Conservation (phyloP, 441 rosid species). For the Adansonia madagascariensis region DNA sequence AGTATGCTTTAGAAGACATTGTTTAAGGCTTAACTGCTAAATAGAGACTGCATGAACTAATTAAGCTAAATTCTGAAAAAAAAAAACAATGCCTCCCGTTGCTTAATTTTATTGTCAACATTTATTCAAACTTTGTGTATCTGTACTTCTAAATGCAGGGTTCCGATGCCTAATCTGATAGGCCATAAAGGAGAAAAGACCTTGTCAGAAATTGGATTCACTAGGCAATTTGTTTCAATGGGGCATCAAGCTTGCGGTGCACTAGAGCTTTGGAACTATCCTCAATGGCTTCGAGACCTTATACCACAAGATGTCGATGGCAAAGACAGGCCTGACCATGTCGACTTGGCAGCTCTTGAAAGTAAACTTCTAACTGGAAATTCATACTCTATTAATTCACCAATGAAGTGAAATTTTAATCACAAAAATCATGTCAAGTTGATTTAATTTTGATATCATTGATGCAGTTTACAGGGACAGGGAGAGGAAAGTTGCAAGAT, state of each 20-base stretch:
- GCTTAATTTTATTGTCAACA: background rate
- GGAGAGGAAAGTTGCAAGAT: conserved; percentile 66
- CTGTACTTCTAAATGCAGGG: conserved; percentile 33
- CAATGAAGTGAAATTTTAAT: background rate
- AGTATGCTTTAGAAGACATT: conserved; percentile 31
- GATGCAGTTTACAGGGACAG: conserved; percentile 67
- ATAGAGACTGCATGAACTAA: too few species aligned
- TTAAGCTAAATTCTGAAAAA: background rate
- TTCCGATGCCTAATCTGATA: conserved; percentile 46
- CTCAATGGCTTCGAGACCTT: conserved; percentile 59
- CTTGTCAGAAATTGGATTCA: conserved; percentile 54
- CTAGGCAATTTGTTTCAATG: conserved; percentile 62
- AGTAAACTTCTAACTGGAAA: conserved; percentile 33
- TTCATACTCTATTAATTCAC: background rate
- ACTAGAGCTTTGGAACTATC: conserved; percentile 72
- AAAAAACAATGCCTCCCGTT: background rate
- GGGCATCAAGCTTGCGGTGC: conserved; percentile 83
- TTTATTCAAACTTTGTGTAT: background rate
- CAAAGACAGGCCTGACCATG: conserved; percentile 48
- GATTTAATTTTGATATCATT: background rate
- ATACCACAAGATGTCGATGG: conserved; percentile 54
- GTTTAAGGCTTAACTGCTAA: background rate
- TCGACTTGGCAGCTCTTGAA: conserved; percentile 71
- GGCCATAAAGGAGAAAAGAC: conserved; percentile 56
- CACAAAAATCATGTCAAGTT: background rate